phyloP scores from a whole-genome alignment of 208 protist genomes.

The Acanthamoeba sp. region DNA sequence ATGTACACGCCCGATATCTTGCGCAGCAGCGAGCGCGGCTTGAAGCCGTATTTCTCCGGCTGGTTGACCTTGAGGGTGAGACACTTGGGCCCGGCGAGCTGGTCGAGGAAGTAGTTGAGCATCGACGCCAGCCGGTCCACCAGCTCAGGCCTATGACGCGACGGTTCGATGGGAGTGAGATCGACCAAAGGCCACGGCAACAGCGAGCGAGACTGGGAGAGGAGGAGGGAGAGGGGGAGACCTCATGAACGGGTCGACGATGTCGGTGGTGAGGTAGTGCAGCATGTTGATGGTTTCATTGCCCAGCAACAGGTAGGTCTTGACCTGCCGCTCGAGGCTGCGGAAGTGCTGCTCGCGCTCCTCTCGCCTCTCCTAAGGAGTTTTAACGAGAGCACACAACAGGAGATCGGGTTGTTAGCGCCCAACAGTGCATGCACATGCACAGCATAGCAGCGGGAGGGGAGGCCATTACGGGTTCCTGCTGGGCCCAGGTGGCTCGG shows the following conservation, averaged over 20 bases:
- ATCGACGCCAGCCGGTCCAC: constrained; percentile 86
- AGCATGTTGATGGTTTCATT: constrained; percentile 82
- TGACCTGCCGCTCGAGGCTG: constrained; percentile 58
- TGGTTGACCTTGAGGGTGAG: constrained; percentile 80
- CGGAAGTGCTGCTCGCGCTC: constrained; percentile 71
- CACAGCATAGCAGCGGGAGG: neutral
- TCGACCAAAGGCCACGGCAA: too few relatives aligned
- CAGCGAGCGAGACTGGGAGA: too few relatives aligned
- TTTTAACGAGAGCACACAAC: too few relatives aligned
- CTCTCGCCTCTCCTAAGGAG: constrained; percentile 43
- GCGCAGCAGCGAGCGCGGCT: constrained; percentile 79
- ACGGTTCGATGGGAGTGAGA: too few relatives aligned
- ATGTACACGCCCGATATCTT: constrained; percentile 79
- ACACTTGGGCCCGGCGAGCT: constrained; percentile 86
- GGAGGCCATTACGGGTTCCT: constrained; percentile 29
- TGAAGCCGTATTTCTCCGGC: constrained; percentile 81
- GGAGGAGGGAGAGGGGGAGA: neutral
- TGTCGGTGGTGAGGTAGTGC: constrained; percentile 74
- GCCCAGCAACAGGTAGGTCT: constrained; percentile 73
- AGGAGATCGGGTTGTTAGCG: neutral
- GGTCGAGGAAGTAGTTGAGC: constrained; percentile 85
- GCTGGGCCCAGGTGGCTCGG: constrained; percentile 18
- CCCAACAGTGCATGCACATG: neutral
- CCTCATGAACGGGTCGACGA: constrained; percentile 68
- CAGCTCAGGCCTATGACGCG: constrained; percentile 67